Evolutionary conservation across 306 rosid species (phyloP).

Genomic region (Dalbergia oliveri): DNA sequence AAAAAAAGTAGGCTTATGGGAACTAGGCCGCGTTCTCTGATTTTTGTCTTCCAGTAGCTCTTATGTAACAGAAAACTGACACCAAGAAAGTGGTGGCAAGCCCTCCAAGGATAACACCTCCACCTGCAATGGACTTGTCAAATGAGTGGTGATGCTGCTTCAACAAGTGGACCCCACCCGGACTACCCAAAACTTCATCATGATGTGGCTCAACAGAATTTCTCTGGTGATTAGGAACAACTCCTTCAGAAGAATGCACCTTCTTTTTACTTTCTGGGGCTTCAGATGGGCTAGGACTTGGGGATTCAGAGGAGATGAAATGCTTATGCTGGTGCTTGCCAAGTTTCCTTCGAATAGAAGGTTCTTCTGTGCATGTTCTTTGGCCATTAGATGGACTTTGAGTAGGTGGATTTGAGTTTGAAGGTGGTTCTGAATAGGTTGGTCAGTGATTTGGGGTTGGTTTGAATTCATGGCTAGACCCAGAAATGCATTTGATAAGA

Average conservation of each 20-base stretch:
- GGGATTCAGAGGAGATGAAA: constrained; percentile 23
- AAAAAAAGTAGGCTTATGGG: no score
- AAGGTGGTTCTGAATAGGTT: constrained; percentile 29
- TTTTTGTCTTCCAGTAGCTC: constrained; percentile 70
- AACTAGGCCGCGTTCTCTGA: constrained; percentile 23
- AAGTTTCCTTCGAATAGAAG: constrained; percentile 59
- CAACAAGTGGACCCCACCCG: constrained; percentile 28
- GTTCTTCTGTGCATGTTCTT: not conserved
- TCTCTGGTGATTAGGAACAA: constrained; percentile 45
- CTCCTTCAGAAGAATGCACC: constrained; percentile 21
- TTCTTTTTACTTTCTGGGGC: constrained; percentile 43
- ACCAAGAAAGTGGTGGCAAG: constrained; percentile 80
- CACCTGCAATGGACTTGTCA: constrained; percentile 84
- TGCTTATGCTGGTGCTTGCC: constrained; percentile 59
- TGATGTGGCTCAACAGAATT: constrained; percentile 30
- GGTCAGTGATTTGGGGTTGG: constrained; percentile 38
- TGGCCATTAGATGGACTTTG: constrained; percentile 42
- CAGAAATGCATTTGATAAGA: constrained; percentile 55
- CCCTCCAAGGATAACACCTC: constrained; percentile 88
- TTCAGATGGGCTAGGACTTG: constrained; percentile 50
- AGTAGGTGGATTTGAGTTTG: constrained; percentile 44
- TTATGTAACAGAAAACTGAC: constrained; percentile 76
- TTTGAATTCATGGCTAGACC: constrained; percentile 47
- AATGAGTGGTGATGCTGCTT: constrained; percentile 54
- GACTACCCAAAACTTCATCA: constrained; percentile 40